Evolutionary conservation across 805 yeast species (phyloP).

Genomic region (Candida lessepsii): DNA sequence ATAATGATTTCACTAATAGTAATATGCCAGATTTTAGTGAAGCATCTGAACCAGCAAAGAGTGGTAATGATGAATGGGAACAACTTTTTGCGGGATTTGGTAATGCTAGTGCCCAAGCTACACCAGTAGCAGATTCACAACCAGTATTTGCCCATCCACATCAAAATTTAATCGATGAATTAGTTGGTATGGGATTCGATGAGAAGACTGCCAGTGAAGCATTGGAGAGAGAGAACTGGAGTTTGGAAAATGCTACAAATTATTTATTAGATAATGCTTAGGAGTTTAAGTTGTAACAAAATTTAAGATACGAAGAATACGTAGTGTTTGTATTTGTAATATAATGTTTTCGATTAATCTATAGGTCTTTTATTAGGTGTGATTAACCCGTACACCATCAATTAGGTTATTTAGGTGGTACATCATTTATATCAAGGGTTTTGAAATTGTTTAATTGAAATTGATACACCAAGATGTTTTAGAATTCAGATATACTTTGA

Average conservation of each 20-base stretch:
- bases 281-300: no score
- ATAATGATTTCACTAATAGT: conserved; percentile 31
- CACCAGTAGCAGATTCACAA: conserved; percentile 12
- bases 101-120: conserved; percentile 30
- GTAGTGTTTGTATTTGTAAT: neutral
- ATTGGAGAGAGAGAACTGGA: conserved; percentile 65
- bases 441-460: no score
- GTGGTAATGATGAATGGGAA: conserved; percentile 82
- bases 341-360: neutral
- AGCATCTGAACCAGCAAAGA: conserved; percentile 15
- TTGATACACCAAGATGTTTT: no score
- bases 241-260: conserved; percentile 85
- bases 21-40: conserved; percentile 32
- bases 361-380: no score
- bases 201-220: conserved; percentile 66
- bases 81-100: conserved; percentile 89
- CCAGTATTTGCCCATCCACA: conserved; percentile 1
- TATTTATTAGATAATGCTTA: conserved; percentile 71
- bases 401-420: no score
- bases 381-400: no score
- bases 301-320: neutral
- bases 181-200: conserved; percentile 88
- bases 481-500: no score
- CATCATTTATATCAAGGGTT: no score
- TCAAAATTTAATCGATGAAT: conserved; percentile 63